Percentiles rank a stretch among this genome's conserved stretches.
Evolutionary conservation across 176 grass and related monocot species (phyloP).

Genomic region (Microstegium vimineum): DNA sequence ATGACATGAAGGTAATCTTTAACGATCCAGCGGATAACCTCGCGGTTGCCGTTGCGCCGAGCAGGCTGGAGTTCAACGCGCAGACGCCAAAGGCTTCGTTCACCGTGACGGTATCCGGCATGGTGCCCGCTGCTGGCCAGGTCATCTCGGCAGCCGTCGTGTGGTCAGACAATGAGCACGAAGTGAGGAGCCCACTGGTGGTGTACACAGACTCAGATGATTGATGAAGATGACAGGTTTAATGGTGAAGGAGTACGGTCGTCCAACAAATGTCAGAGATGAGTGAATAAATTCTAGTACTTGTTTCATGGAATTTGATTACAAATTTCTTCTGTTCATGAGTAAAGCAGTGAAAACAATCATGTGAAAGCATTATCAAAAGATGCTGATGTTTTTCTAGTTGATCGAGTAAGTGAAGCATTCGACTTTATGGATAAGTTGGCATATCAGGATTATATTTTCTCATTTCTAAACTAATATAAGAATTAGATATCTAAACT

Average conservation of each 20-base stretch:
- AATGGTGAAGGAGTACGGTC: not conserved
- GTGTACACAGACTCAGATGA: slow-evolving; percentile 7
- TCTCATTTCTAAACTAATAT: not conserved
- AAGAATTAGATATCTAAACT: not conserved
- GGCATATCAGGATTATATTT: not conserved
- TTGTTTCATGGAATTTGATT: not conserved
- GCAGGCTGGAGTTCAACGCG: slow-evolving; percentile 5
- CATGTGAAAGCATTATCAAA: too few relatives aligned
- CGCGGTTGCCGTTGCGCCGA: not conserved
- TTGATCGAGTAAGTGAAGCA: not conserved
- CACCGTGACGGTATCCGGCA: slow-evolving; percentile 1
- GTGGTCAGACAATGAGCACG: slow-evolving; percentile 8
- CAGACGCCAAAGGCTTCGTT: not conserved
- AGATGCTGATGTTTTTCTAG: not conserved
- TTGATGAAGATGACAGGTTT: not conserved
- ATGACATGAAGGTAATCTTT: not conserved
- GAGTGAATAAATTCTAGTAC: not conserved
- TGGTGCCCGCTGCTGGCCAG: not conserved
- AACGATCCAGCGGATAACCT: not conserved
- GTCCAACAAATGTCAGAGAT: not conserved
- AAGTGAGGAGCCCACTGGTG: slow-evolving; percentile 19
- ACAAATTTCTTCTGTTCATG: not conserved
- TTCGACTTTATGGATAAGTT: not conserved
- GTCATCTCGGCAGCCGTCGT: not conserved
- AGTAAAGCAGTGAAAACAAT: not conserved